These are phyloP conservation scores for Blastobotrys apis DNA, from an alignment of 1,139 yeast genomes.

Conservation along the genomic window DNA sequence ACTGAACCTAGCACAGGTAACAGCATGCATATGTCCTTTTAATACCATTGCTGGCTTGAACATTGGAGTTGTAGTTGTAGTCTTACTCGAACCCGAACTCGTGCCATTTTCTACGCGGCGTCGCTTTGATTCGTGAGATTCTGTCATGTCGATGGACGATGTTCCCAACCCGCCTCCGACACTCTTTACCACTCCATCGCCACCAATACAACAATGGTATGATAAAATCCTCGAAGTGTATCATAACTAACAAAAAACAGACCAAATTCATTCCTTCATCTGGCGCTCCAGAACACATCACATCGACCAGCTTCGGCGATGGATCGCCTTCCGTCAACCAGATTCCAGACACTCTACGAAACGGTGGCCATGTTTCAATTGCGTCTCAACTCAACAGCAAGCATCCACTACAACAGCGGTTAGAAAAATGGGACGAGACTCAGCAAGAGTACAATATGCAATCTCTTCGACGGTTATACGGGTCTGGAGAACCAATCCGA, in stretches of 20 bases:
- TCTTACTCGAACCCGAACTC: too few species aligned
- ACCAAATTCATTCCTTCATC: slow-evolving; percentile 27
- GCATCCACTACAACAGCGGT: slow-evolving; percentile 80
- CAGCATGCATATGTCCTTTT: slow-evolving; percentile 10
- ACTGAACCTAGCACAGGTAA: slow-evolving; percentile 16
- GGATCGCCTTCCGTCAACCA: slow-evolving; percentile 31
- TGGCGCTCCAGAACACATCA: slow-evolving; percentile 23
- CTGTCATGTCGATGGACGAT: not conserved
- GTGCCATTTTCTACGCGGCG: slow-evolving; percentile 1
- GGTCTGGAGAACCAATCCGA: slow-evolving; percentile 90
- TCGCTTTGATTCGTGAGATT: not conserved
- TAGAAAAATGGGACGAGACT: slow-evolving; percentile 74
- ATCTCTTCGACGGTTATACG: slow-evolving; percentile 76
- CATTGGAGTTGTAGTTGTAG: not conserved
- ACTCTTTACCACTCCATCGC: not conserved
- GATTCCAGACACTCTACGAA: slow-evolving; percentile 30
- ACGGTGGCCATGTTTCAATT: slow-evolving; percentile 32
- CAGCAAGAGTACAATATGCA: slow-evolving; percentile 70
- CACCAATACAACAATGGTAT: not conserved
- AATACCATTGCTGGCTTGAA: not conserved
- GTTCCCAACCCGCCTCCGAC: not conserved
- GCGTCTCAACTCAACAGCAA: slow-evolving; percentile 71
- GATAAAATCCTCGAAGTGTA: not conserved
- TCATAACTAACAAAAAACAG: not conserved
- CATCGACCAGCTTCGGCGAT: slow-evolving; percentile 24